Conservation (phyloP, 495 filamentous ascomycete genomes). For the Daldinia vernicosa region DNA sequence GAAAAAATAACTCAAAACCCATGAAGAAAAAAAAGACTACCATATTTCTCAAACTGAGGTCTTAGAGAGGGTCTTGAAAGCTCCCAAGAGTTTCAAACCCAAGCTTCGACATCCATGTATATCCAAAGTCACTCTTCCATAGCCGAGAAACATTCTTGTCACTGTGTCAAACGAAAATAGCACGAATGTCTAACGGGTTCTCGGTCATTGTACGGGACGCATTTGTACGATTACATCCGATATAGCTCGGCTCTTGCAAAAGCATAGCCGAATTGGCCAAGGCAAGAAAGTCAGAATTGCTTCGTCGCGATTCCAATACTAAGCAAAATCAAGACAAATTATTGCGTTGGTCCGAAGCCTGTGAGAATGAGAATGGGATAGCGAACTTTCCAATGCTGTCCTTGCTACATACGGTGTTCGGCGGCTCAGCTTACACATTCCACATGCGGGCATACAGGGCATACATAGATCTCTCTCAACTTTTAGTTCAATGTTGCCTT, state of each 20-base stretch:
- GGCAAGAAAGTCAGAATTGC: constrained; percentile 5
- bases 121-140: constrained; percentile 32
- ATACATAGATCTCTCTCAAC: constrained; percentile 10
- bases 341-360: constrained; percentile 3
- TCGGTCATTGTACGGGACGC: constrained; percentile 31
- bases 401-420: background rate
- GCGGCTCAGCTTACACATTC: constrained; percentile 37
- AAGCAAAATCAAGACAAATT: background rate
- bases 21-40: constrained; percentile 19
- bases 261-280: constrained; percentile 17
- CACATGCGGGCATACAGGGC: constrained; percentile 17
- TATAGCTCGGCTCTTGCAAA: constrained; percentile 38
- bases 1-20: constrained; percentile 42
- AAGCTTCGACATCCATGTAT: constrained; percentile 23
- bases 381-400: background rate
- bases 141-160: constrained; percentile 29
- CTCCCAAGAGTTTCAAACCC: constrained; percentile 24
- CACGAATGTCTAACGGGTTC: constrained; percentile 44
- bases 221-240: constrained; percentile 42
- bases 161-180: constrained; percentile 38
- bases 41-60: constrained; percentile 33
- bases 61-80: constrained; percentile 13
- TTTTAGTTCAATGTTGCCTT: constrained; percentile 23
- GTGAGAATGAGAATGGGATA: background rate
- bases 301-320: background rate